These are phyloP conservation scores for Diaporthe sp. DNA, from an alignment of 2,329 filamentous ascomycete species.

Conservation along the genomic window DNA sequence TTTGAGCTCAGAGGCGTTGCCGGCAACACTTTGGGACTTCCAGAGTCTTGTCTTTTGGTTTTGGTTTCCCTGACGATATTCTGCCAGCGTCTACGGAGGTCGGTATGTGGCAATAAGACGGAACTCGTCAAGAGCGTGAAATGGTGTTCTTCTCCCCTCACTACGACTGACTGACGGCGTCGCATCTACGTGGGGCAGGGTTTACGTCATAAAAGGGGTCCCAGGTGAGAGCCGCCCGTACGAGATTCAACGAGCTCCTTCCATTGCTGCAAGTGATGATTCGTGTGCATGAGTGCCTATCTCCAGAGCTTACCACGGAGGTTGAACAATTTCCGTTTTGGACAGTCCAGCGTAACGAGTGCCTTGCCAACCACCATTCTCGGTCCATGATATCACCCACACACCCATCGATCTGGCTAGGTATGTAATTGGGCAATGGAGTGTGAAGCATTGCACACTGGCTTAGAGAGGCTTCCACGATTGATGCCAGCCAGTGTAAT, in stretches of 20 bases:
- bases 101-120: background rate
- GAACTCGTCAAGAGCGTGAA: background rate
- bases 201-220: conserved; percentile 34
- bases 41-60: background rate
- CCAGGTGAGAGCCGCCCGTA: conserved; percentile 11
- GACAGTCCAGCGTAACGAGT: background rate
- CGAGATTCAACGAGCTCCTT: background rate
- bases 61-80: background rate
- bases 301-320: background rate
- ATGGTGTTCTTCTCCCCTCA: conserved; percentile 10
- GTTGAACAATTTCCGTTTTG: background rate
- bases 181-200: conserved; percentile 33
- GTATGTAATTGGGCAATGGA: background rate
- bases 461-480: background rate
- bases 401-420: background rate
- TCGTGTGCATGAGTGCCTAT: background rate
- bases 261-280: background rate
- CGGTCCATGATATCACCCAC: background rate
- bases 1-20: background rate
- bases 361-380: background rate
- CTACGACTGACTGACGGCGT: background rate
- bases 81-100: background rate
- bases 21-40: conserved; percentile 5
- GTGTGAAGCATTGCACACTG: background rate
- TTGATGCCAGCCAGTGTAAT: background rate